Evolutionary conservation across 495 filamentous ascomycete species (phyloP).

Genomic region (Aspergillus homomorphus): DNA sequence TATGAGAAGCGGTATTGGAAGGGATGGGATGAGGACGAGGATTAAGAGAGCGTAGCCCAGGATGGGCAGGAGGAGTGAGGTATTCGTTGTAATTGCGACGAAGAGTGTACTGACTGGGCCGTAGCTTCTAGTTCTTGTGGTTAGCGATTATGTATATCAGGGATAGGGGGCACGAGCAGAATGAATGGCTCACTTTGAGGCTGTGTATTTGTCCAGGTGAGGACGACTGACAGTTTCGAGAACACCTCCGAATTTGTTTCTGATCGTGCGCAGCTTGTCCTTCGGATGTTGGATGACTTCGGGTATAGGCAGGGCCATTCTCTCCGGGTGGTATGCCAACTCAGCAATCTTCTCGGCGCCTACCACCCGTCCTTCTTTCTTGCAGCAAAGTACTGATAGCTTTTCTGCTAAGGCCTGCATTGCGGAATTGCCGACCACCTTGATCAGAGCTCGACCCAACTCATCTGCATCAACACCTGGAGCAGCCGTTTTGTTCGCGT

Average conservation of each 20-base stretch:
- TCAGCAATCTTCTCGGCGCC: constrained; percentile 16
- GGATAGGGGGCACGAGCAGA: not conserved
- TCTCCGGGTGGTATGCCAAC: constrained; percentile 9
- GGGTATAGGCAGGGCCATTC: constrained; percentile 6
- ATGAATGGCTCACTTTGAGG: not conserved
- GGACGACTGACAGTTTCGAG: constrained; percentile 5
- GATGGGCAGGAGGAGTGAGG: constrained; percentile 1
- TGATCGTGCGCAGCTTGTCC: constrained; percentile 1
- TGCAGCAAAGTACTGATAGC: not conserved
- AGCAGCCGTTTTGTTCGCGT: constrained; percentile 31
- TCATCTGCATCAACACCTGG: constrained; percentile 22
- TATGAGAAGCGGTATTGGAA: constrained; percentile 4
- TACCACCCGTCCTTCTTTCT: constrained; percentile 9
- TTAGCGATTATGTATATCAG: not conserved
- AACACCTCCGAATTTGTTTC: constrained; percentile 1
- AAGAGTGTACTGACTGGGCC: not conserved
- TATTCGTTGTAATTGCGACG: not conserved
- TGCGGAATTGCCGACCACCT: constrained; percentile 20
- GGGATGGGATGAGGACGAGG: constrained; percentile 1
- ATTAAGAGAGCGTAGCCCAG: constrained; percentile 6
- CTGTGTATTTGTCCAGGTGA: not conserved
- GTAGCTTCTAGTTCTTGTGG: not conserved
- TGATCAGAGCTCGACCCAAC: constrained; percentile 22
- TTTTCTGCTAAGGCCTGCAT: constrained; percentile 4
- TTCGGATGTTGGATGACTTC: constrained; percentile 1